These are phyloP conservation scores for Hymenoscyphus salicellus DNA, from an alignment of 2,329 filamentous ascomycete genomes.

Conservation along the genomic window DNA sequence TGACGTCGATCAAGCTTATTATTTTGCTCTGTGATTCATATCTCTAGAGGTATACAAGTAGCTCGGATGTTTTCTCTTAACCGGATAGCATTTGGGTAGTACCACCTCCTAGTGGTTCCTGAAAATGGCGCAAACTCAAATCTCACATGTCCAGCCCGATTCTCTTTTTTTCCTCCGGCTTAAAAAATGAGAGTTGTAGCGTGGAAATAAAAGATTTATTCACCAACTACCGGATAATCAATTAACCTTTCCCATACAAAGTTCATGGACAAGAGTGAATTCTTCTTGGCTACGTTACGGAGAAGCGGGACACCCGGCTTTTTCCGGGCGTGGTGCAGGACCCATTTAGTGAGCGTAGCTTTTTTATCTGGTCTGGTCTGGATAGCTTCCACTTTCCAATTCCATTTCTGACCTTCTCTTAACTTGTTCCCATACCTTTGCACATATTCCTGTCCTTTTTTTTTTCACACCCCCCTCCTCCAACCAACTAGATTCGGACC, in stretches of 20 bases:
- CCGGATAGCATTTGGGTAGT: neutral
- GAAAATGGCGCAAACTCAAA: neutral
- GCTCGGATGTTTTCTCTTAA: too few species aligned
- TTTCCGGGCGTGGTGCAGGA: neutral
- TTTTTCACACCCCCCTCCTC: neutral
- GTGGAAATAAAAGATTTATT: neutral
- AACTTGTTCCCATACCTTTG: neutral
- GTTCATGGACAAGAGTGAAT: neutral
- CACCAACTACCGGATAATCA: neutral
- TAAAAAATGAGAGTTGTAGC: neutral
- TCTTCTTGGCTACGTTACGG: neutral
- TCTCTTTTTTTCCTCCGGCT: neutral
- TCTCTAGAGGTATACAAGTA: too few species aligned
- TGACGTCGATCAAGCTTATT: too few species aligned
- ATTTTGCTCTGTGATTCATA: too few species aligned
- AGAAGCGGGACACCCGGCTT: neutral
- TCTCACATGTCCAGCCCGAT: neutral
- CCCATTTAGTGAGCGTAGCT: neutral
- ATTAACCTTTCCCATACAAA: neutral
- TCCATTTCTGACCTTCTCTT: neutral
- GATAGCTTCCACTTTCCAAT: neutral
- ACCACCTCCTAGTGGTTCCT: too few species aligned
- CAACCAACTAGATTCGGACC: neutral
- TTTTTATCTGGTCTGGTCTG: neutral
- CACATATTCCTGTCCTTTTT: neutral